Base-by-base conservation (phyloP, 345 rosid genomes). In the Populus nigra region DNA sequence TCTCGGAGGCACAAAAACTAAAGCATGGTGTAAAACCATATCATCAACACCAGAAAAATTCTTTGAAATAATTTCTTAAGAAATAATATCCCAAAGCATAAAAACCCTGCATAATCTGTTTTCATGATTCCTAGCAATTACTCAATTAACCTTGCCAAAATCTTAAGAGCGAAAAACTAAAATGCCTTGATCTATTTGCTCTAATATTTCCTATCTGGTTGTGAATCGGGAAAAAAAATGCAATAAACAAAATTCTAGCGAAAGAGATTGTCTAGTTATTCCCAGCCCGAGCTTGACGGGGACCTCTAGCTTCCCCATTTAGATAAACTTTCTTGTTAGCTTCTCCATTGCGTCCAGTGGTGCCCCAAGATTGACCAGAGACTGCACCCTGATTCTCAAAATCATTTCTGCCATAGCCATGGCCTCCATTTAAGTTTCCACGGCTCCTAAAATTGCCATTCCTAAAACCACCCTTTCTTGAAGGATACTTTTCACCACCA, bases 361-460 rank as follows among this genome's bases (percentile, higher is more conserved):
- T 41, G 43, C 73, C 63, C 6, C 68, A 63, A 33, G 49, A 39
- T 49, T 75, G 83, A 65, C 70, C 78, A 6, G 82, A 74, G 66
- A 45, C 33, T 25, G 76, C 76, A 49, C 65, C 72, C 53, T 38
- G 79, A 72, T 75, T 75, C 57, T 76, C 83, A 31, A 45, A 65
- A 33, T 76, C 79, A 16, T 50, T 71, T 55, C 83, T 80, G 7
- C 72, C 83, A 20, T 27, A n/a, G 22, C 79, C 75, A 12, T 72
- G 79, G 2, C 83, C 69, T 18, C 77, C 81, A 7, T 66, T 35
- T 2, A 25, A 18, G 69, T 69, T 77, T 61, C 79, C 72, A 20
- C 76, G 81, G 35, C 31, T 49, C 81, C 77, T 66, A 31, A 50
- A 73, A 47, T n/a, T 35, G 36, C 68, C 76, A 3, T 74, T 62